phyloP scores from a whole-genome alignment of 163 green algal species.

The Chloromonas sp. region DNA sequence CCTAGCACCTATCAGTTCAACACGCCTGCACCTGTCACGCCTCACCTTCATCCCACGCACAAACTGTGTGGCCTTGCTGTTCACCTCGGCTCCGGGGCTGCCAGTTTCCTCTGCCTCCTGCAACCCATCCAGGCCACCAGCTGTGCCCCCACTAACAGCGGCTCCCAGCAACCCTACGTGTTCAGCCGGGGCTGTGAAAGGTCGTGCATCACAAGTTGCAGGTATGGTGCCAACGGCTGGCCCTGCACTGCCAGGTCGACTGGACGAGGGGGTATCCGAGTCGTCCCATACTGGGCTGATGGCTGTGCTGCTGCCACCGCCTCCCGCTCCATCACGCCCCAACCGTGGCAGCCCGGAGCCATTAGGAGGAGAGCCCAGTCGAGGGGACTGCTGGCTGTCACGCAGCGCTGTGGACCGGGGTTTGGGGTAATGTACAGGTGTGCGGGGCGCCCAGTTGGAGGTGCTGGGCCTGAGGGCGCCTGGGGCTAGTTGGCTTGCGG shows the following conservation, averaged over 20 bases:
- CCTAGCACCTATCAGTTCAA: background rate
- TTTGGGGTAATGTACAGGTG: background rate
- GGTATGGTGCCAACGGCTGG: background rate
- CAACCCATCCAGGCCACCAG: background rate
- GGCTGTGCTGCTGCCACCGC: too few species aligned
- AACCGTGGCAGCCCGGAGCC: too few species aligned
- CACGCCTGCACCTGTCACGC: too few species aligned
- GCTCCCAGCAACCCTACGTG: too few species aligned
- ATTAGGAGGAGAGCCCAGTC: background rate
- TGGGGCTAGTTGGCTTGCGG: background rate
- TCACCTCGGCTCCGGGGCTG: background rate
- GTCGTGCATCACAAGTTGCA: background rate
- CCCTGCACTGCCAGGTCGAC: background rate
- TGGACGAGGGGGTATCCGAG: background rate
- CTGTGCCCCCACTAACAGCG: background rate
- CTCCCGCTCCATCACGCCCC: too few species aligned
- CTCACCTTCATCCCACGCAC: background rate
- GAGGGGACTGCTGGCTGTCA: background rate
- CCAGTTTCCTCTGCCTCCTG: background rate
- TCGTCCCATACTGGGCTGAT: too few species aligned
- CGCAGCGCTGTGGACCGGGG: background rate
- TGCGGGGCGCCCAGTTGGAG: background rate
- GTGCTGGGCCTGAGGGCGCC: background rate
- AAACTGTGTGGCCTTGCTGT: background rate
- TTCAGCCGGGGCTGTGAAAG: too few species aligned